Evolutionary conservation across 345 rosid genomes (phyloP), one percentile per base, ranked within the genome.

Genomic region (Salix brachista): DNA sequence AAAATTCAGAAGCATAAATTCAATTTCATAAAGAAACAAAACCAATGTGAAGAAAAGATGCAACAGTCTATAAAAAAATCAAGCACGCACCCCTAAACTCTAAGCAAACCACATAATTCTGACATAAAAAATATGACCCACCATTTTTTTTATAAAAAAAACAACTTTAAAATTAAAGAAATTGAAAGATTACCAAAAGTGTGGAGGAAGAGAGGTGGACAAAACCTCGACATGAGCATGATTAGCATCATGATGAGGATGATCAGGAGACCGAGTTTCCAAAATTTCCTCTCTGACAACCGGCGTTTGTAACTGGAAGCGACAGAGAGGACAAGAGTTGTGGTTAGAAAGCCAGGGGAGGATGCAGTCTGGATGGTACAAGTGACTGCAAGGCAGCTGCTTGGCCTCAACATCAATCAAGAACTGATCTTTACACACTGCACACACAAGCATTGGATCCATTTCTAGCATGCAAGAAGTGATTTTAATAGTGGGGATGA

Each of bases 261-360:
- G 28, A 21, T 34, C 26, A 36, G 52, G 18, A 9, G 26, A 61
- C 19, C 69, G 56, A 8, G 25, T 73, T 61, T 73, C 77, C 9
- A 16, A 46, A 46, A 13, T 16, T 3, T 46, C 52, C 19, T 37
- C 26, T 54, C 56, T 32, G 75, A 72, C 39, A 3, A 46, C 52
- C 1, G 69, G 39, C 42, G 77, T 44, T 1, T 86, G 88, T 0
- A 89, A 78, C 72, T 75, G 82, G 69, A 86, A 89, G 36, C 92
- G 86, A 34, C 92, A 89, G 54, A 89, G 84, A 39, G 92, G 92
- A 41, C 92, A 89, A 13, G 92, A 87, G 48, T 80, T 79, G 54
- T 88, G 89, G 70, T 78, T 75, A 39, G 87, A 85, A 17, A 89
- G 84, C 91, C 91, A 89, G 0, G 90, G 88, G 37, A 84, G 76